These are phyloP conservation scores for Niveomyces coronatus DNA, from an alignment of 2,329 filamentous ascomycete species.

Conservation along the genomic window DNA sequence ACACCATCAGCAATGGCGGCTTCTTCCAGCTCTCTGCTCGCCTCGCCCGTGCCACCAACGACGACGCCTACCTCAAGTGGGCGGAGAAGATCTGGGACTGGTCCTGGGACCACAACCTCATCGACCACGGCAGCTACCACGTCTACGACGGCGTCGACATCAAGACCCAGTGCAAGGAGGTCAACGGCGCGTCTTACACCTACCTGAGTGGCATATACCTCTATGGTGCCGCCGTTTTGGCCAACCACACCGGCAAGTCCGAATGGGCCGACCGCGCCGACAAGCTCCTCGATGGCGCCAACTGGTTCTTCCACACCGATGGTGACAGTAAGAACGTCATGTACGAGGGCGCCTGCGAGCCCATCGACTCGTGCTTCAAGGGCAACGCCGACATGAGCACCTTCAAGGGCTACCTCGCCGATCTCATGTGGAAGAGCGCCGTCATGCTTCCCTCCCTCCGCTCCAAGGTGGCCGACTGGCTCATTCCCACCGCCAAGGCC, in stretches of 20 bases:
- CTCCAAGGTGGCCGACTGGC: constrained; percentile 33
- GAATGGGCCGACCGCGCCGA: constrained; percentile 44
- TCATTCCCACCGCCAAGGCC: constrained; percentile 42
- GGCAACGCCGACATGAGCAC: constrained; percentile 50
- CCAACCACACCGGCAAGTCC: constrained; percentile 44
- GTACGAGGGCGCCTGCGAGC: constrained; percentile 58
- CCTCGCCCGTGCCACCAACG: constrained; percentile 58
- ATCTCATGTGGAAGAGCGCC: constrained; percentile 51
- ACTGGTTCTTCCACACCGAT: constrained; percentile 43
- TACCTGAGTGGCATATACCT: constrained; percentile 58
- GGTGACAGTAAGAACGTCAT: constrained; percentile 48
- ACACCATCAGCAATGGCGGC: constrained; percentile 65
- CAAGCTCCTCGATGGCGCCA: constrained; percentile 40
- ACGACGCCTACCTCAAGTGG: constrained; percentile 57
- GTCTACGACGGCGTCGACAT: constrained; percentile 55
- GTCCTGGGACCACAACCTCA: constrained; percentile 45
- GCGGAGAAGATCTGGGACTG: constrained; percentile 58
- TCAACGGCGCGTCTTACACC: constrained; percentile 49
- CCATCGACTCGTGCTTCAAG: constrained; percentile 34
- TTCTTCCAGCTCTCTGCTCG: constrained; percentile 74
- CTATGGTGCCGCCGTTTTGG: constrained; percentile 53
- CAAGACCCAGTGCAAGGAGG: constrained; percentile 39
- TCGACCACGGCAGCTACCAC: constrained; percentile 38
- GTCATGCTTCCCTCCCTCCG: constrained; percentile 45
- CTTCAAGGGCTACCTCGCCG: constrained; percentile 58